Evolutionary conservation across 345 rosid species (phyloP).

Genomic region (Rhizophora mangle): DNA sequence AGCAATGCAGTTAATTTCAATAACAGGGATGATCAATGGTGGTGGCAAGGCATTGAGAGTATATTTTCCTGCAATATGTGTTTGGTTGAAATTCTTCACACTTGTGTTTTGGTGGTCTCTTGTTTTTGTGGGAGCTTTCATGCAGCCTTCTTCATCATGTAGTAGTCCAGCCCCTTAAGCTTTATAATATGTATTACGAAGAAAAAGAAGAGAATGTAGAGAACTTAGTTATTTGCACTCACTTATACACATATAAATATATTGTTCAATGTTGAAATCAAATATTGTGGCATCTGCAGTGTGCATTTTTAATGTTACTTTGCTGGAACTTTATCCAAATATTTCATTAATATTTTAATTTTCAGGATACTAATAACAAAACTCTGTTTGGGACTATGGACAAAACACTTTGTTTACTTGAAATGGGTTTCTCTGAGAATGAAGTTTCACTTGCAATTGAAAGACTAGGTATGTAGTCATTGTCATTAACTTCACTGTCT

Average conservation of each 20-base stretch:
- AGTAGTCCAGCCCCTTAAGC: too few relatives aligned
- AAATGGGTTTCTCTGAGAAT: conserved; percentile 88
- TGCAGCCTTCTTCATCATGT: too few relatives aligned
- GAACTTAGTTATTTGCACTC: too few relatives aligned
- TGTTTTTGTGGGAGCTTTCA: too few relatives aligned
- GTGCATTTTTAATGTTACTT: not conserved
- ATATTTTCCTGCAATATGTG: too few relatives aligned
- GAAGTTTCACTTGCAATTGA: conserved; percentile 85
- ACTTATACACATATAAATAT: not conserved
- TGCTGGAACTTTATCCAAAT: not conserved
- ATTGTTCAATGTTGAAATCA: not conserved
- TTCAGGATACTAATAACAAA: conserved; percentile 58
- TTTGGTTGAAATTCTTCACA: too few relatives aligned
- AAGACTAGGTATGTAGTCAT: conserved; percentile 58
- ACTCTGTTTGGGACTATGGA: conserved; percentile 71
- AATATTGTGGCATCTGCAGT: not conserved
- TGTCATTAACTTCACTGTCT: conserved; percentile 1
- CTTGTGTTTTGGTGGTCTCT: too few relatives aligned
- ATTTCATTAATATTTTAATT: conserved; percentile 16
- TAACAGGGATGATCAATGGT: too few relatives aligned
- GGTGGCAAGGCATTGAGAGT: too few relatives aligned
- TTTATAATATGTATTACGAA: not conserved
- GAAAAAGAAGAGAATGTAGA: not conserved
- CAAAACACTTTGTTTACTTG: conserved; percentile 74
- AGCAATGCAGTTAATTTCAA: too few relatives aligned